Percentiles rank a stretch among this genome's conserved stretches.
phyloP scores from a whole-genome alignment of 805 yeast species.

The Phaffomyces thermotolerans region DNA sequence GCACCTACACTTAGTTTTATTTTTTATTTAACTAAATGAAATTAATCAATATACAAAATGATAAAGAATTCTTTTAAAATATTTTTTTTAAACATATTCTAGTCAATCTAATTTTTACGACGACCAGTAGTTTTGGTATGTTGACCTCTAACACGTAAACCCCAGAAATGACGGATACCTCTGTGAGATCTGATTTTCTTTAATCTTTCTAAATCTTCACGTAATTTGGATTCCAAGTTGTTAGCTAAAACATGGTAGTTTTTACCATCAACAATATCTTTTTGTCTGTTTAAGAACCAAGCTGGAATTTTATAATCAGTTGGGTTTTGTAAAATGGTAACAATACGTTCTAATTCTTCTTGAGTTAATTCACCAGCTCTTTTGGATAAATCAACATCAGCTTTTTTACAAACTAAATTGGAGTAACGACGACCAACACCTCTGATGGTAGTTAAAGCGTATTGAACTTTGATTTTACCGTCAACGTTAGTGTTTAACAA shows the following conservation, averaged over 20 bases:
- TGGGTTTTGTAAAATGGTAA: constrained; percentile 99
- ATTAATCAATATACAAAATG: constrained; percentile 5
- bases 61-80: constrained; percentile 2
- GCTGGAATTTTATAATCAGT: constrained; percentile 98
- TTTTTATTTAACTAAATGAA: background rate
- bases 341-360: constrained; percentile 99
- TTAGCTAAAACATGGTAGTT: constrained; percentile 98
- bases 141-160: constrained; percentile 99
- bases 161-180: constrained; percentile 99
- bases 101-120: constrained; percentile 35
- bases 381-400: constrained; percentile 96
- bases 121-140: constrained; percentile 99
- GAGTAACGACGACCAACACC: constrained; percentile 99
- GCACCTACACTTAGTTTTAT: background rate
- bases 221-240: constrained; percentile 98
- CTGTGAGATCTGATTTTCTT: constrained; percentile 99
- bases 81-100: background rate
- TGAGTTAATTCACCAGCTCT: constrained; percentile 99
- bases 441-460: constrained; percentile 99
- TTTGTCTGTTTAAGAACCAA: constrained; percentile 99
- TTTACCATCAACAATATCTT: constrained; percentile 97
- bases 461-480: constrained; percentile 99
- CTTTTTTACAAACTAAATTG: constrained; percentile 99
- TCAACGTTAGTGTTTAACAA: constrained; percentile 99
- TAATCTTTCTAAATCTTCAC: constrained; percentile 99